These are phyloP conservation scores for Tetrapisispora taiwanensis DNA, from an alignment of 805 yeast genomes.

Conservation along the genomic window DNA sequence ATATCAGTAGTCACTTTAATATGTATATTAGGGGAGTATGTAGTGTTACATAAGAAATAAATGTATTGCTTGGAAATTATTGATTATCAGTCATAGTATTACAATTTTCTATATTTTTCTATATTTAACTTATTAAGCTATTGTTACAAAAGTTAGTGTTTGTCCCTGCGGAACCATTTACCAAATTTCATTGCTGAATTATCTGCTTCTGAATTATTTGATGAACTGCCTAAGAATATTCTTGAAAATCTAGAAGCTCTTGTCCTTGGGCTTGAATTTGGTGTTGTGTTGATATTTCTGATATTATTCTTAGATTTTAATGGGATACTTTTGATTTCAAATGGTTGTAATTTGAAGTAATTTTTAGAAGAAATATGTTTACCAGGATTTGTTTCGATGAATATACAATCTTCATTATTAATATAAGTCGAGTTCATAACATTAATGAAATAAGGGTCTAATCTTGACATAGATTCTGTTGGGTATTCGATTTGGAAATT, in stretches of 20 bases:
- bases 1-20: too few relatives aligned
- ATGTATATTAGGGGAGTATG: too few relatives aligned
- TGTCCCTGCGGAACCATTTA: slow-evolving; percentile 4
- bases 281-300: background rate
- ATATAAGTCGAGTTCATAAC: background rate
- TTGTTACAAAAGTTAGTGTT: background rate
- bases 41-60: too few relatives aligned
- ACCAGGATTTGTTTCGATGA: background rate
- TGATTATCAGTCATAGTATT: background rate
- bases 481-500: background rate
- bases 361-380: background rate
- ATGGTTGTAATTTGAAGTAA: background rate
- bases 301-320: background rate
- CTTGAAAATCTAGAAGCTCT: slow-evolving; percentile 3
- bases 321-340: background rate
- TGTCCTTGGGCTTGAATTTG: background rate
- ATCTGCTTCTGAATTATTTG: background rate
- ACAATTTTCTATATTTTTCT: background rate
- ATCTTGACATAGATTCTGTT: background rate
- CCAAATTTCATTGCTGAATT: background rate
- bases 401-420: background rate
- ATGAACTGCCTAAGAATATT: slow-evolving; percentile 1
- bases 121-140: background rate
- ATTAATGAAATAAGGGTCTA: background rate
- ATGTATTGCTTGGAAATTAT: too few relatives aligned